Evolutionary conservation across 2,329 filamentous ascomycete species (phyloP).

Genomic region (Volutella citrinella): DNA sequence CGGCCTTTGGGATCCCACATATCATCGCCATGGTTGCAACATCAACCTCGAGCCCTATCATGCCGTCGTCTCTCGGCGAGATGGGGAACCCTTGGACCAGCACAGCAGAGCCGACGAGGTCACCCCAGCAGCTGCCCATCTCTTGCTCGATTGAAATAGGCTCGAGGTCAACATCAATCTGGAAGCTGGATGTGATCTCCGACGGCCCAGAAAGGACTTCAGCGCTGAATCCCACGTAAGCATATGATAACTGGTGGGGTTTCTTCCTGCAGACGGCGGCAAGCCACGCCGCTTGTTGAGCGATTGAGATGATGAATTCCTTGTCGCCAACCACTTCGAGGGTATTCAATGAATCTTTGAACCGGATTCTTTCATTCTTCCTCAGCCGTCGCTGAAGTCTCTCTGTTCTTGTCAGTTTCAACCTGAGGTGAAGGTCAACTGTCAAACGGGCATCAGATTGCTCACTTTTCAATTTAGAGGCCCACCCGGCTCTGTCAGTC

Average conservation of each 20-base stretch:
- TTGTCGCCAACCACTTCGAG: no score
- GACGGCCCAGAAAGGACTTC: background rate
- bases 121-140: background rate
- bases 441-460: no score
- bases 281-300: slow-evolving; percentile 3
- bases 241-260: background rate
- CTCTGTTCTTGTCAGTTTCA: background rate
- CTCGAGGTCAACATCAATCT: slow-evolving; percentile 3
- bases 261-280: slow-evolving; percentile 3
- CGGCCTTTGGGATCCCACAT: background rate
- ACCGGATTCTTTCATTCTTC: no score
- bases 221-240: slow-evolving; percentile 1
- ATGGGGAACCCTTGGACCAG: slow-evolving; percentile 1
- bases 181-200: background rate
- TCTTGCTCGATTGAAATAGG: background rate
- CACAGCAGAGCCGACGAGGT: background rate
- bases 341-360: no score
- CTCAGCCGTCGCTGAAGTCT: no score
- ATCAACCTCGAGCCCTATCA: background rate
- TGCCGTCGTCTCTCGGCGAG: background rate
- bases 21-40: slow-evolving; percentile 2
- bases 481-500: background rate
- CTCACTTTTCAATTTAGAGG: background rate
- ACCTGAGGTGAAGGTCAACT: background rate
- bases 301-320: slow-evolving; percentile 2